phyloP scores from a whole-genome alignment of 495 filamentous ascomycete genomes.

The Hypoxylon intermedium region DNA sequence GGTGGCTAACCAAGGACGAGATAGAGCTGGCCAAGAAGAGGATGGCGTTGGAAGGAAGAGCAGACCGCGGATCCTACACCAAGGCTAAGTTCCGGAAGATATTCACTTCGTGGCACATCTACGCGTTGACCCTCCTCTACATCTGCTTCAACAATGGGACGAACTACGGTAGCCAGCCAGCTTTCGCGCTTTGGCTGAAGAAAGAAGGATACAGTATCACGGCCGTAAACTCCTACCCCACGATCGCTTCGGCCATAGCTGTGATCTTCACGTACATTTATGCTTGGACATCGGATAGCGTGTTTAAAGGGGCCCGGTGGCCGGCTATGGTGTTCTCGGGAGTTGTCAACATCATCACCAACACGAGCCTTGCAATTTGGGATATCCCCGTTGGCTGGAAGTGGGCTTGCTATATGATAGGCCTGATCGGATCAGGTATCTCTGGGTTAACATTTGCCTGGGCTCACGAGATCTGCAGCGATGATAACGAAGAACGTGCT shows the following conservation, averaged over 20 bases:
- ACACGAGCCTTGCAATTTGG: constrained; percentile 52
- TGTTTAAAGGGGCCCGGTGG: constrained; percentile 63
- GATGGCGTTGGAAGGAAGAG: constrained; percentile 55
- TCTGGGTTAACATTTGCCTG: constrained; percentile 53
- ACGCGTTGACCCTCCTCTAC: constrained; percentile 46
- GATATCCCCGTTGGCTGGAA: constrained; percentile 52
- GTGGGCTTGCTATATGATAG: constrained; percentile 58
- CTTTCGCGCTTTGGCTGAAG: constrained; percentile 47
- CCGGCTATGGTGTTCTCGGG: constrained; percentile 56
- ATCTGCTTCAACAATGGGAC: constrained; percentile 50
- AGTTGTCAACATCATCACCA: constrained; percentile 49
- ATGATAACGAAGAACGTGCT: constrained; percentile 63
- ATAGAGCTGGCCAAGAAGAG: constrained; percentile 50
- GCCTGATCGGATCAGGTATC: constrained; percentile 47
- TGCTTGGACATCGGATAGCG: constrained; percentile 55
- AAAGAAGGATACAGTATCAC: constrained; percentile 47
- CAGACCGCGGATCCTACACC: constrained; percentile 46
- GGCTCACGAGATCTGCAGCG: constrained; percentile 61
- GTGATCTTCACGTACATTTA: constrained; percentile 53
- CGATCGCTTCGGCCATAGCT: constrained; percentile 51
- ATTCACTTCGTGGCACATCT: constrained; percentile 55
- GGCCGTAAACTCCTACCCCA: constrained; percentile 54
- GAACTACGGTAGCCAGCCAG: constrained; percentile 42
- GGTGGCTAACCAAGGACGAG: constrained; percentile 53
- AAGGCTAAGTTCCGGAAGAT: constrained; percentile 49